Conservation (phyloP, 2,329 filamentous ascomycete species). For the Cladosporium colombiae region DNA sequence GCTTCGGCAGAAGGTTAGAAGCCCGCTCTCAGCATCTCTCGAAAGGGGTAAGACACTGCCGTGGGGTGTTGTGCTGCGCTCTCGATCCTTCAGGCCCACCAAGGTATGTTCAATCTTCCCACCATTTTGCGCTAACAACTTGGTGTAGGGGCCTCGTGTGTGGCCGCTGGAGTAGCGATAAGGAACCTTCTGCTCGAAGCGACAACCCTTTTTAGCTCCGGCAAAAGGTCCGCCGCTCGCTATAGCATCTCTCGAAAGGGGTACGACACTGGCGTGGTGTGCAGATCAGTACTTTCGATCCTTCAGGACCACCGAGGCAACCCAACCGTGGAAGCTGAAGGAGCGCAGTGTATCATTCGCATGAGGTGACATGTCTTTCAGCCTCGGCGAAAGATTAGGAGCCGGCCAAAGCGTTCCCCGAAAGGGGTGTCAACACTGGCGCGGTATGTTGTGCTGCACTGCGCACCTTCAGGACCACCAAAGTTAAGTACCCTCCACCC, state of each 20-base stretch:
- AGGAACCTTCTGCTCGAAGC: not conserved
- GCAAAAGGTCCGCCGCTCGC: not conserved
- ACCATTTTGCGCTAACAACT: not conserved
- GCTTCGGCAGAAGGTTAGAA: slow-evolving; percentile 7
- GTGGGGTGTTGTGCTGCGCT: not conserved
- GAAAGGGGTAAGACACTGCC: not conserved
- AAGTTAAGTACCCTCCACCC: not conserved
- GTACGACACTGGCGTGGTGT: not conserved
- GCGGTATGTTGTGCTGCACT: not conserved
- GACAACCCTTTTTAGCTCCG: not conserved
- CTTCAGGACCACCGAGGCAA: not conserved
- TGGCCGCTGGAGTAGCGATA: not conserved
- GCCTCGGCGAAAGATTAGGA: slow-evolving; percentile 4
- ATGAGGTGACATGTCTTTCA: not conserved
- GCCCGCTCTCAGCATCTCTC: not conserved
- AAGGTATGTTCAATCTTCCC: not conserved
- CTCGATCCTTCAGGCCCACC: slow-evolving; percentile 8
- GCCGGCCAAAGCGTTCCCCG: not conserved
- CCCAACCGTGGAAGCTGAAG: not conserved
- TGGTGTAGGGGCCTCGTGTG: not conserved
- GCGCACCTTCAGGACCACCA: slow-evolving; percentile 7
- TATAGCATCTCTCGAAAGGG: not conserved
- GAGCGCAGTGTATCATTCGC: not conserved
- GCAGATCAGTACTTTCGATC: not conserved
- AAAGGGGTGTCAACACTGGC: not conserved